These are phyloP conservation scores for Isatis lusitanica DNA, from an alignment of 441 rosid genomes.

Conservation along the genomic window DNA sequence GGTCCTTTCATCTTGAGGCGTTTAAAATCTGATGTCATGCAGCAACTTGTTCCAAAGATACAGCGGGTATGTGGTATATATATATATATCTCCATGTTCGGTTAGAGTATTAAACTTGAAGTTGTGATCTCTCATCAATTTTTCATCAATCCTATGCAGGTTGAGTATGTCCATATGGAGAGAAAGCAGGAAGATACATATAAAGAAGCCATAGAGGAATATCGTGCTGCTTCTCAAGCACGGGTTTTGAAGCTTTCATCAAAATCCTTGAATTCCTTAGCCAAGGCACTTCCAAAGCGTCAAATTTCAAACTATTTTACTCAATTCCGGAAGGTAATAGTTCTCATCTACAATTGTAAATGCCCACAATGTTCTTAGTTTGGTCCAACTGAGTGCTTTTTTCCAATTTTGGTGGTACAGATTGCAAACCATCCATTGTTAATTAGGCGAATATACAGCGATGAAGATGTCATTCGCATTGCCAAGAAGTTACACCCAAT, in stretches of 20 bases:
- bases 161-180: constrained; percentile 85
- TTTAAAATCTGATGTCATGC: constrained; percentile 96
- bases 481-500: constrained; percentile 77
- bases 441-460: constrained; percentile 84
- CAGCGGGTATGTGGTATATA: constrained; percentile 58
- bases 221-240: constrained; percentile 76
- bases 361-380: neutral
- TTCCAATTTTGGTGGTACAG: constrained; percentile 41
- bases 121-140: constrained; percentile 9
- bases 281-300: constrained; percentile 70
- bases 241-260: constrained; percentile 62
- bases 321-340: constrained; percentile 86
- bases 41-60: constrained; percentile 91
- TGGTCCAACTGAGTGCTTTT: neutral
- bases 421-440: constrained; percentile 97
- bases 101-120: neutral
- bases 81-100: constrained; percentile 1
- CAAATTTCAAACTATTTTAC: constrained; percentile 91
- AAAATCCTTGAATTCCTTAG: constrained; percentile 42
- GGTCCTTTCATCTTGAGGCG: constrained; percentile 98
- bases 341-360: neutral
- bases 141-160: constrained; percentile 45
- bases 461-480: constrained; percentile 67
- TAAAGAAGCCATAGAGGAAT: constrained; percentile 89
- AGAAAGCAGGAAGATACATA: constrained; percentile 78